Evolutionary conservation across 225 moss, liverwort and hornwort species (phyloP), one percentile per base, ranked within the genome.

Genomic region (Polytrichum commune): DNA sequence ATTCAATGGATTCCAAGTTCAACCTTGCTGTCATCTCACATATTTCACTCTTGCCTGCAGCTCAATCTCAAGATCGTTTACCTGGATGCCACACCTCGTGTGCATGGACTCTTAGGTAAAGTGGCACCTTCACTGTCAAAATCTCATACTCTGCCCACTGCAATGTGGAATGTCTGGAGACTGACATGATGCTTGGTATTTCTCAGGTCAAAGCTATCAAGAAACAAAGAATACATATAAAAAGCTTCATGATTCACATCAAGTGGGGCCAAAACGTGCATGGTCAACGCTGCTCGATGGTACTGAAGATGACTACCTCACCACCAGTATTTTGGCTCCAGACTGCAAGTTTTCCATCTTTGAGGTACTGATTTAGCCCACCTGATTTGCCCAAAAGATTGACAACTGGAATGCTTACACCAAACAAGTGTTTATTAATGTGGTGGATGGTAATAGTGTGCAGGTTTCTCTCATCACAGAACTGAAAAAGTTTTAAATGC

Each of bases 191-290:
- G 6, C 58, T 58, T n/a, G 58, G n/a, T 6, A 58, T 58, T 6
- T 24, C 62, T 53, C 80, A 88, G 88, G 88, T 54, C 88, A 88
- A 85, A 88, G 80, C 19, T 88, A 82, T 60, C 85, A 85, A 76
- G 88, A 88, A 70, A 82, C 79, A 1, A 80, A 69, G 64, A 63
- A 78, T 27, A 27, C 82, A 5, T 83, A 84, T 68, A 82, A 85
- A 75, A 85, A 88, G 77, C 53, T 88, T 27, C 80, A 80, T 20
- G 80, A 84, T 10, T 79, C 88, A 5, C 82, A 56, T 53, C 53
- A 65, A 13, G 69, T 76, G 55, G 72, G 75, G 18, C 72, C 20
- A 28, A 63, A 78, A 32, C 73, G 27, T 33, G 80, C 82, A 56
- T 67, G 70, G 0, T 54, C 67, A 19, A 60, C 64, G 4, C 71